Evolutionary conservation across 371 early-diverging fungal genomes (phyloP).

Genomic region (Blakeslea trispora): DNA sequence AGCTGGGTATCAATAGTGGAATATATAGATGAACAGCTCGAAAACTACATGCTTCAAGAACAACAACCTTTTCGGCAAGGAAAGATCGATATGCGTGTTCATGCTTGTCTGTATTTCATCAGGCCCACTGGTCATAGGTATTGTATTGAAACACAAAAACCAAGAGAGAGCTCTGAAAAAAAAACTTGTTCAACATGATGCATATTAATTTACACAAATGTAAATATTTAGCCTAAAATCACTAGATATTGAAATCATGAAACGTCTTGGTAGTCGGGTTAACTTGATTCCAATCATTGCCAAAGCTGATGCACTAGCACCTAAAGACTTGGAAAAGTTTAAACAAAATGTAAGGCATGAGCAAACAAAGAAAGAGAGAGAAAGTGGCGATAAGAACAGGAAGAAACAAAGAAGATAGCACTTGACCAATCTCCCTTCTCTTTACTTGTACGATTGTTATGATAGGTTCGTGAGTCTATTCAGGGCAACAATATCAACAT

Average conservation of each 20-base stretch:
- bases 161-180: background rate
- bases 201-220: no score
- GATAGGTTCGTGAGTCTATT: slow-evolving; percentile 72
- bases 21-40: slow-evolving; percentile 92
- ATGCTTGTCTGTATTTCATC: slow-evolving; percentile 93
- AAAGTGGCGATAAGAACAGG: no score
- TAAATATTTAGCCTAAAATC: slow-evolving; percentile 77
- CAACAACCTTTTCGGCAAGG: slow-evolving; percentile 50
- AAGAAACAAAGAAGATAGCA: no score
- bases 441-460: no score
- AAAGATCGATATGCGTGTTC: slow-evolving; percentile 68
- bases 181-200: slow-evolving; percentile 6
- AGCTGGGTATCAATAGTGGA: slow-evolving; percentile 68
- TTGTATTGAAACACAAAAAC: background rate
- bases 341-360: slow-evolving; percentile 63
- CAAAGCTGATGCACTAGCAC: slow-evolving; percentile 69
- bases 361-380: no score
- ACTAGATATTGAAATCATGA: slow-evolving; percentile 90
- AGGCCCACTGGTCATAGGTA: slow-evolving; percentile 83
- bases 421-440: no score
- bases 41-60: slow-evolving; percentile 78
- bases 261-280: slow-evolving; percentile 71
- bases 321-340: slow-evolving; percentile 73
- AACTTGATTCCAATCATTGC: slow-evolving; percentile 86
- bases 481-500: slow-evolving; percentile 69